Conservation (phyloP, 306 rosid species). For the Citrullus amarus region DNA sequence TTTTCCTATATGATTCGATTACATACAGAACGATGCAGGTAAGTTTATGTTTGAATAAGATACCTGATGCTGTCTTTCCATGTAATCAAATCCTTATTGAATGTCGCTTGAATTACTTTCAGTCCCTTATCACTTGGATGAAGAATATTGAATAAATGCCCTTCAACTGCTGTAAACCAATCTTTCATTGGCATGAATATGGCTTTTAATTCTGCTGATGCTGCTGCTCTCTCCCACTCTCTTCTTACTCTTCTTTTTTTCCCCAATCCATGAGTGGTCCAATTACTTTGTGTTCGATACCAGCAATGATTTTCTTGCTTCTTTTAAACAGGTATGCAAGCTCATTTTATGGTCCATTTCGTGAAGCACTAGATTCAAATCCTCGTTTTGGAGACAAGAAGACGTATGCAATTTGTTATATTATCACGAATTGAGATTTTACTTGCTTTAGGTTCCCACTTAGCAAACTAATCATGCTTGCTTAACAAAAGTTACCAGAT, state of each 20-base stretch:
- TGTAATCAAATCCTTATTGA: not conserved
- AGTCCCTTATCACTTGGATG: not conserved
- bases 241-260: not conserved
- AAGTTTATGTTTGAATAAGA: not conserved
- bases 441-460: constrained; percentile 8
- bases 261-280: not conserved
- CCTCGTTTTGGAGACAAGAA: constrained; percentile 96
- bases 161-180: not conserved
- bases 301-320: not conserved
- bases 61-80: not conserved
- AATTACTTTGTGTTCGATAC: not conserved
- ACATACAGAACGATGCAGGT: not conserved
- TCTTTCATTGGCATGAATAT: not conserved
- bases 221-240: not conserved
- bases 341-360: constrained; percentile 91
- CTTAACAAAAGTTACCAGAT: constrained; percentile 70
- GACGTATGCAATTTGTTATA: constrained; percentile 37
- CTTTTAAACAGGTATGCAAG: constrained; percentile 69
- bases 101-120: not conserved
- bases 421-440: not conserved
- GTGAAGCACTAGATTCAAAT: constrained; percentile 91
- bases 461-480: constrained; percentile 21
- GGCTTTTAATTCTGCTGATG: not conserved
- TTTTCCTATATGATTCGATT: not conserved
- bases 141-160: not conserved